Evolutionary conservation across 1,284 basidiomycete species (phyloP), one percentile per base, ranked within the genome.

Genomic region (Apiotrichum siamense): DNA sequence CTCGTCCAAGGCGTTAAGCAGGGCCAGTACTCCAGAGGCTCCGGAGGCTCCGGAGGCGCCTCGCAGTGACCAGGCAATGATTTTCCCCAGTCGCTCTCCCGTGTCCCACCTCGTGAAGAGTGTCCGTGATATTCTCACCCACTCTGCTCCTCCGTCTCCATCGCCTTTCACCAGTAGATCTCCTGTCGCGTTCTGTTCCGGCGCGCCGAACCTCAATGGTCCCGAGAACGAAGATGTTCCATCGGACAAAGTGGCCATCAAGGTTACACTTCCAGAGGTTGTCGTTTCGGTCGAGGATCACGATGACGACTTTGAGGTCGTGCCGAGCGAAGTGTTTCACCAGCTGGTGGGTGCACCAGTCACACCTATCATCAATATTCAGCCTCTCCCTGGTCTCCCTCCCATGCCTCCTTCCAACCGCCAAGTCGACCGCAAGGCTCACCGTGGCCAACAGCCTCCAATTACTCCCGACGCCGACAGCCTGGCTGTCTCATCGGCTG

Each of bases 81-180:
- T n/a, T n/a, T 20, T n/a, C 46, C 26, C 20, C 41, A 23, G 11
- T 20, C 25, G 18, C 26, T 21, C 43, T 1, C 46, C 50, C 3
- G 43, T 53, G 21, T 55, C 55, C 20, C 64, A 63, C 45, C 64
- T 71, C 6, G 52, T 60, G 21, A 58, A 61, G 47, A 66, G 66
- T 7, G 62, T 68, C 59, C 61, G 63, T 20, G 67, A 67, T 49
- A 57, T 66, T 21, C 66, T 72, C 4, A 63, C 65, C 12, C 57
- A 66, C n/a, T 63, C 65, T 3, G 63, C 67, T 13, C 48, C 47
- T 6, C 17, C 20, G 40, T 44, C 33, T 49, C 18, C 27, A 23
- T 11, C 24, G 10, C 15, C 27, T 29, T 4, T 18, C 26, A 11
- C 9, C n/a, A n/a, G n/a, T n/a, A n/a, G n/a, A n/a, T n/a, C n/a